Evolutionary conservation across 345 rosid genomes (phyloP), one percentile per base, ranked within the genome.

Genomic region (Reutealis trisperma): DNA sequence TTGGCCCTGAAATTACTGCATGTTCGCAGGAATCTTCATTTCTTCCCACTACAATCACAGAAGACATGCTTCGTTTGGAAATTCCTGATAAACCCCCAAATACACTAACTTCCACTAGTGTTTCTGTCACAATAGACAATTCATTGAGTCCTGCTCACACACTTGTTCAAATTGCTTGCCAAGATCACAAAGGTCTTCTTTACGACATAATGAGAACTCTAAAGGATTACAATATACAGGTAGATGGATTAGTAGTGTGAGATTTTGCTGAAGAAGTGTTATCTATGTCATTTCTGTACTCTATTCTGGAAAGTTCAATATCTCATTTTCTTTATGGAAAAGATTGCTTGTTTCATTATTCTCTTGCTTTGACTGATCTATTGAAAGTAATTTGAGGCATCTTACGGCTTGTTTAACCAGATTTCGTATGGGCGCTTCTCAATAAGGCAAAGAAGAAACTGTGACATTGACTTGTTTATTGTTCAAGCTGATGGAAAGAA

Each of bases 141-240:
- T 78, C 86, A 2, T 78, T 93, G 68, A 96, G 99, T 81, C 94
- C 90, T 30, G 88, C 84, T 59, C 99, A 93, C 82, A 93, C 99
- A 0, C 93, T 96, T 52, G 88, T 96, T 60, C 98, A 93, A 82
- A 91, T 96, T 45, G 79, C 75, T 76, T 96, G 99, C 84, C 92
- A 82, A 84, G 94, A 92, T 74, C 99, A 89, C 82, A 96, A 96
- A 83, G 98, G 96, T 41, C 94, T 96, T 80, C 90, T 96, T 16
- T 93, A 89, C 25, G 99, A 96, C 84, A 87, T 93, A 74, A 91
- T 92, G 98, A 88, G 99, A 80, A 96, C 97, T 60, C 86, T 96
- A 73, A 96, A 96, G 83, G 99, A 96, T 81, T 96, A 87, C 80
- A 93, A 91, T 80, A 90, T 93, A 75, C 92, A 95, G 99, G 99